Evolutionary conservation across 176 grass and related monocot species (phyloP), one percentile per base, ranked within the genome.

Genomic region (Bothriochloa decipiens): DNA sequence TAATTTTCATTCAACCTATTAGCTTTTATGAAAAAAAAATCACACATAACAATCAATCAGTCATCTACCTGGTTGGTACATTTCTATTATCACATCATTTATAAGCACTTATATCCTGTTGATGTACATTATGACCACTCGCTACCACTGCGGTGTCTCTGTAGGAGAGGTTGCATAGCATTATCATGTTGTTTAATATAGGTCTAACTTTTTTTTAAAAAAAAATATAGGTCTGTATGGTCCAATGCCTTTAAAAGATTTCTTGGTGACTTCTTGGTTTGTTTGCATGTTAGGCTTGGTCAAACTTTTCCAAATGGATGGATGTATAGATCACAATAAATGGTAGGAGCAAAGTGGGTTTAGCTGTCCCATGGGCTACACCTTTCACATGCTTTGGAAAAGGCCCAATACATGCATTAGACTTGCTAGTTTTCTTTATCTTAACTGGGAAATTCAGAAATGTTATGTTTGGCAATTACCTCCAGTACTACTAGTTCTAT

Each of bases 351-450:
- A 72, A 77, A 46, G 41, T 65, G 25, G 20, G 18, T 57, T 70
- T 77, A 72, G 65, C 18, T 90, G 20, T 25, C 45, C 36, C 64
- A 68, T 77, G 50, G 79, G 72, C 41, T 76, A 9, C 25, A 87
- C 14, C 50, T 70, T 82, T 70, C 29, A 77, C 41, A 70, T 62
- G 57, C 32, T 78, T 86, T 78, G 33, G 52, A 20, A 65, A 72
- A 66, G 45, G 32, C 14, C 8, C 49, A 69, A 18, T 36, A 84
- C 25, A 80, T 78, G 58, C 50, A 79, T 79, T 90, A 82, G 27
- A 53, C 20, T 46, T 74, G 8, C 12, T 75, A 33, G 79, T 41
- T 79, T 79, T 18, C 79, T 83, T 68, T 74, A 81, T 17, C 4
- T 29, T 74, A 79, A 53, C 32, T 87, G 37, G 45, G 33, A 73